Conservation (phyloP, 2,329 filamentous ascomycete genomes). For the Tolypocladium inflatum region DNA sequence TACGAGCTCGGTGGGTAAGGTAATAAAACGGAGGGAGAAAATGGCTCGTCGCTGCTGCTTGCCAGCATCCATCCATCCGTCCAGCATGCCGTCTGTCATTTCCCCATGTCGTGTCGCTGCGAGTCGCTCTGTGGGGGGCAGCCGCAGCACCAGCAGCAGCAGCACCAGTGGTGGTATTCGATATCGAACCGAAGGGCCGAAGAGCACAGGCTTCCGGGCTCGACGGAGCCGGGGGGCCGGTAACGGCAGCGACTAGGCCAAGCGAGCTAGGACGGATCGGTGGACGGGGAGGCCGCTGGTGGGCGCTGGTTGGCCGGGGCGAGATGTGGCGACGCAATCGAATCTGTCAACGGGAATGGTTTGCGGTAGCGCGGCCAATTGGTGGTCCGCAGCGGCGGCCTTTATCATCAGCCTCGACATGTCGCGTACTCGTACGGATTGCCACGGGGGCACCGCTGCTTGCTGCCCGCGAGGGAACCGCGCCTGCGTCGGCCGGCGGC, state of each 20-base stretch:
- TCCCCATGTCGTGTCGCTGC: not conserved
- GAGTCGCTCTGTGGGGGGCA: not conserved
- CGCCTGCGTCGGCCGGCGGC: not conserved
- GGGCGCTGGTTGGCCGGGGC: not conserved
- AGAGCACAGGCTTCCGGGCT: too few species aligned
- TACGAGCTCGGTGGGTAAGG: not conserved
- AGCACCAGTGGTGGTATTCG: not conserved
- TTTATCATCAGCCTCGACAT: not conserved
- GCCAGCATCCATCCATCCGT: not conserved
- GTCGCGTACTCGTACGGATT: too few species aligned
- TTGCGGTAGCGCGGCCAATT: not conserved
- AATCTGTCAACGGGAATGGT: slow-evolving; percentile 2
- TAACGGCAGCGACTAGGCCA: not conserved
- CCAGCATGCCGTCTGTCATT: not conserved
- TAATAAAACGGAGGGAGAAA: not conserved
- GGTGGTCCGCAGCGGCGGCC: not conserved
- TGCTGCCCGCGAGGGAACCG: too few species aligned
- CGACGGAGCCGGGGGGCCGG: not conserved
- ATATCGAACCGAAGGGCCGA: too few species aligned
- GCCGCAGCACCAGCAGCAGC: not conserved
- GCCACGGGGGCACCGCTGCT: too few species aligned
- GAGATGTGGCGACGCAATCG: slow-evolving; percentile 2
- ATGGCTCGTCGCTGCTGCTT: not conserved
- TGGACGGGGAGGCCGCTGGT: not conserved
- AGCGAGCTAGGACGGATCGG: not conserved